Percentiles rank a stretch among this genome's conserved stretches.
These are phyloP conservation scores for Oryza nivara DNA, from an alignment of 176 grass and related monocot species.

Conservation along the genomic window DNA sequence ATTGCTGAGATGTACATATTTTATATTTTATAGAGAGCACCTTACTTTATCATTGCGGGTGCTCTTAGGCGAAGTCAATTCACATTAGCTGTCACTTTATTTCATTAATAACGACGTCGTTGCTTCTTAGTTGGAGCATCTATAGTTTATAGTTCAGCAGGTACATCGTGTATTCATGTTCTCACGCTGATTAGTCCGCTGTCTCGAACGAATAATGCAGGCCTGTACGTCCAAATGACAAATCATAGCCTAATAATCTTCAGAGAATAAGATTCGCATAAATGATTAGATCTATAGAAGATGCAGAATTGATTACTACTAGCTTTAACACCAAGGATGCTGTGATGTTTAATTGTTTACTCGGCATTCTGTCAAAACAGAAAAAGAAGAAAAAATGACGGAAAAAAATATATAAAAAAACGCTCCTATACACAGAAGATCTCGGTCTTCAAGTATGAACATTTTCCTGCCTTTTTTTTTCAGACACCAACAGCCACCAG, in stretches of 20 bases:
- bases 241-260: slow-evolving; percentile 3
- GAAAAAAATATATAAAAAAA: slow-evolving; percentile 15
- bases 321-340: background rate
- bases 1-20: too few species aligned
- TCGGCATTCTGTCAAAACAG: slow-evolving; percentile 25
- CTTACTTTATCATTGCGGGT: too few species aligned
- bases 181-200: background rate
- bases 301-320: background rate
- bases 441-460: slow-evolving; percentile 53
- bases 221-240: background rate
- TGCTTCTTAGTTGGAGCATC: slow-evolving; percentile 41
- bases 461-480: slow-evolving; percentile 33
- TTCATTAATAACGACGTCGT: slow-evolving; percentile 9
- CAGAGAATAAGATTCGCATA: background rate
- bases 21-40: too few species aligned
- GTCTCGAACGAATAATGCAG: background rate
- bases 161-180: slow-evolving; percentile 28
- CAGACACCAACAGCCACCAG: slow-evolving; percentile 47
- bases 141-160: background rate
- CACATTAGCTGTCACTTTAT: background rate
- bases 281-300: background rate
- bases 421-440: slow-evolving; percentile 54
- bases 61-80: slow-evolving; percentile 8
- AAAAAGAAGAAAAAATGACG: slow-evolving; percentile 36
- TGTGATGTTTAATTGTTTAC: background rate